phyloP scores from a whole-genome alignment of 768 basidiomycete species.

The Kwoniella bestiolae region DNA sequence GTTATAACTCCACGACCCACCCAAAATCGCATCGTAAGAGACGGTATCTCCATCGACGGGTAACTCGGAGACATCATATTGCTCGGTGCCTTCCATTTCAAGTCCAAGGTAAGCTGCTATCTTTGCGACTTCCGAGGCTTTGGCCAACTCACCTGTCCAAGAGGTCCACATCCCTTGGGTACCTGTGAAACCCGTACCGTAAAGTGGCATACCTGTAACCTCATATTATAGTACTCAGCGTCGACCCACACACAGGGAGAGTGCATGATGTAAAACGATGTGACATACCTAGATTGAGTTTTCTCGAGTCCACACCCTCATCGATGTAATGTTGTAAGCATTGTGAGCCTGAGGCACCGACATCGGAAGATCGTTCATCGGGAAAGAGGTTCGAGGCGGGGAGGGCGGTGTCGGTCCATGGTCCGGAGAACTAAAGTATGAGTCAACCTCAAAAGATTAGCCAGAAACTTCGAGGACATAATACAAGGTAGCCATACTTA shows the following conservation, averaged over 20 bases:
- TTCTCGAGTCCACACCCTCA: constrained; percentile 10
- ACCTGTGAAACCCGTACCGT: constrained; percentile 13
- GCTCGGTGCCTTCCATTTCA: constrained; percentile 2
- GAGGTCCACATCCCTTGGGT: constrained; percentile 23
- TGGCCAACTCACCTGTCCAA: constrained; percentile 19
- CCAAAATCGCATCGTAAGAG: constrained; percentile 11
- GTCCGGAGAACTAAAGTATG: constrained; percentile 19
- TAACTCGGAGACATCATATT: constrained; percentile 12
- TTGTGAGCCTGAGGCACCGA: constrained; percentile 7
- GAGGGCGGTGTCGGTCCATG: constrained; percentile 4
- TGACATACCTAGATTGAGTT: constrained; percentile 18
- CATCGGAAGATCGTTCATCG: constrained; percentile 8
- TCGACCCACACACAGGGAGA: not conserved
- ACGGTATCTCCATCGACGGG: constrained; percentile 13
- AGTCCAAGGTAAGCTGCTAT: too few relatives aligned
- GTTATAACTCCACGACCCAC: constrained; percentile 21
- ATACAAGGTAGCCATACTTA: not conserved
- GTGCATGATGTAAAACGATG: not conserved
- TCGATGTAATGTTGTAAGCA: constrained; percentile 9
- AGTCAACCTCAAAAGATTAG: too few relatives aligned
- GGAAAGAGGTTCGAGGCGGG: constrained; percentile 19
- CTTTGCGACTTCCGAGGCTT: too few relatives aligned
- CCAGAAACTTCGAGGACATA: constrained; percentile 1
- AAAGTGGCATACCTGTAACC: constrained; percentile 19
- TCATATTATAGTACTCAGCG: too few relatives aligned